phyloP scores from a whole-genome alignment of 148 eudicot species.

The Chenopodium album region DNA sequence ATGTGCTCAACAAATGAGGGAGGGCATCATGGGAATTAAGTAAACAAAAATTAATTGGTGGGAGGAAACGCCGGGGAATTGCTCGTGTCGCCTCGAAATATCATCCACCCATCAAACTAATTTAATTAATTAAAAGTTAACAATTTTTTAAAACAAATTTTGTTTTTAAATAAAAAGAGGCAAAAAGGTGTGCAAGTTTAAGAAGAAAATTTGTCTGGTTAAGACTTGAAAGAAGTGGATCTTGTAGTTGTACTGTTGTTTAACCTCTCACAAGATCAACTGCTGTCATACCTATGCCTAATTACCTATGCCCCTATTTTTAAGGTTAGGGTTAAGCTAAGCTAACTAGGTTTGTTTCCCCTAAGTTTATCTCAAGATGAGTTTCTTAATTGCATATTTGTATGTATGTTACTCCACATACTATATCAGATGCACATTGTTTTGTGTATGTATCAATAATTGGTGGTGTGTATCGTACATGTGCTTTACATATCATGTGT shows the following conservation, averaged over 20 bases:
- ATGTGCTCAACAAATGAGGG: slow-evolving; percentile 9
- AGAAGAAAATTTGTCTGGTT: slow-evolving; percentile 21
- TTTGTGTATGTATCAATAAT: too few species aligned
- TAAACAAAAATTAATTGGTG: slow-evolving; percentile 12
- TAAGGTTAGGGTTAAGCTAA: slow-evolving; percentile 25
- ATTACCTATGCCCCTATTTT: background rate
- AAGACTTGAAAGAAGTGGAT: background rate
- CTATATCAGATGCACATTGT: background rate
- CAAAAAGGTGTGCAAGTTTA: slow-evolving; percentile 15
- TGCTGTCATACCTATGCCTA: too few species aligned
- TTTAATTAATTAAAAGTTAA: background rate
- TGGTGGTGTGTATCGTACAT: too few species aligned
- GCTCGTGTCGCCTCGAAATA: slow-evolving; percentile 37
- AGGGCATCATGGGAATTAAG: slow-evolving; percentile 8
- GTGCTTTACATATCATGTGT: too few species aligned
- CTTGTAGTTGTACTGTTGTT: background rate
- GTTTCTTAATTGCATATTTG: background rate
- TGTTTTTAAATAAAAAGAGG: background rate
- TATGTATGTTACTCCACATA: background rate
- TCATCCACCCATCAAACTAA: too few species aligned
- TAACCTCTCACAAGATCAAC: too few species aligned
- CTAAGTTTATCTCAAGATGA: background rate
- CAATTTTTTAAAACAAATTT: too few species aligned
- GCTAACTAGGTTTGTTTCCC: slow-evolving; percentile 1
- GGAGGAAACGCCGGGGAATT: slow-evolving; percentile 38